Conservation (phyloP, 306 rosid species). For the Citrullus amarus region DNA sequence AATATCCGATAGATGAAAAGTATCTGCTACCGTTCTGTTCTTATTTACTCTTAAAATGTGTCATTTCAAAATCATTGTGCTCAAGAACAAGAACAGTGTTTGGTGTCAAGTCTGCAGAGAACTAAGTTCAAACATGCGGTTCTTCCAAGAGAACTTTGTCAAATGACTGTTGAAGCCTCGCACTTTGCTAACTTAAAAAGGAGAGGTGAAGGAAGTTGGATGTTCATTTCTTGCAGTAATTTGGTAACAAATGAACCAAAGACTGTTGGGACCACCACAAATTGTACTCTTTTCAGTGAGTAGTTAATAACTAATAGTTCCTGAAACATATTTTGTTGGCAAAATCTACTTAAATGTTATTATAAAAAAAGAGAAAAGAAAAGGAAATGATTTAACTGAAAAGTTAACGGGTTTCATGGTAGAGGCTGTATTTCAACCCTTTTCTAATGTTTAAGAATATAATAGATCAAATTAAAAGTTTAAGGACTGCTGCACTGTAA, state of each 20-base stretch:
- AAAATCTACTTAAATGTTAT: too few species aligned
- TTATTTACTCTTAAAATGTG: background rate
- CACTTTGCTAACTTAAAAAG: background rate
- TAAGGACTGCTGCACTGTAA: background rate
- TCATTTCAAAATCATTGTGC: background rate
- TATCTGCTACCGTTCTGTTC: background rate
- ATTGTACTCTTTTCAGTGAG: background rate
- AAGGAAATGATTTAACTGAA: background rate
- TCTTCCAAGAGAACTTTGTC: background rate
- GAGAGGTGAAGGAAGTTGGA: background rate
- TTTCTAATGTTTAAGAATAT: background rate
- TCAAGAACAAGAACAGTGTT: background rate
- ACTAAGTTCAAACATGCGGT: background rate
- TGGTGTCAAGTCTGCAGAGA: background rate
- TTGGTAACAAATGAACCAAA: background rate
- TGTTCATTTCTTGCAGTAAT: background rate
- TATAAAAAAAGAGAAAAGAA: background rate
- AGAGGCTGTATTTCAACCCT: background rate
- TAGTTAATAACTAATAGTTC: background rate
- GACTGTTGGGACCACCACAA: background rate
- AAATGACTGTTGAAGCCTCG: background rate
- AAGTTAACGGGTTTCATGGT: background rate
- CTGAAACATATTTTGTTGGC: background rate
- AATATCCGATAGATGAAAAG: background rate
- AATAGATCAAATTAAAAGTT: background rate